Evolutionary conservation across 257 asterid species (phyloP).

Genomic region (Solanum ahanhuiri): DNA sequence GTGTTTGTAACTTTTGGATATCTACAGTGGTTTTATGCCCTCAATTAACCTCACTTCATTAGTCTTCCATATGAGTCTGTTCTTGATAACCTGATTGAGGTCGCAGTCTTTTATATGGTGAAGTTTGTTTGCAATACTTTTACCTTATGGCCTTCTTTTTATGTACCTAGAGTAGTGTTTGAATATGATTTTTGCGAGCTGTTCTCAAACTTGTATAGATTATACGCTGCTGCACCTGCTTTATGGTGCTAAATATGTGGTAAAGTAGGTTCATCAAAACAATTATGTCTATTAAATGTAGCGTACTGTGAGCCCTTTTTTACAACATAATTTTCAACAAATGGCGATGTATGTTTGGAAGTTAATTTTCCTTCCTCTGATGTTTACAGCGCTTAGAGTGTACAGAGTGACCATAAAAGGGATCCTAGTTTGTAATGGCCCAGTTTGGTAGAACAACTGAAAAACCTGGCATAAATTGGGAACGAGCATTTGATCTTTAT

Average conservation of each 20-base stretch:
- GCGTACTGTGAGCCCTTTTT: background rate
- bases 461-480: conserved; percentile 32
- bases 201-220: background rate
- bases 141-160: background rate
- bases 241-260: background rate
- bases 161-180: background rate
- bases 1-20: background rate
- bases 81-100: background rate
- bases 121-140: background rate
- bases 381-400: background rate
- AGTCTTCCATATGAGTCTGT: background rate
- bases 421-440: conserved; percentile 12
- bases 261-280: background rate
- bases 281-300: background rate
- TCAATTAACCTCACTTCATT: background rate
- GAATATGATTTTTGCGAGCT: background rate
- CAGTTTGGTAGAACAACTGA: conserved; percentile 10
- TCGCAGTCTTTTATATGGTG: background rate
- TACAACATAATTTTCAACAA: background rate
- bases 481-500: conserved; percentile 25
- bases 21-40: background rate
- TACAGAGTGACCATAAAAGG: background rate
- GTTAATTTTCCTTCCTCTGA: background rate
- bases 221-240: background rate
- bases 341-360: background rate